Evolutionary conservation across 169 alveolate species (phyloP).

Genomic region (Eimeria acervulina): DNA sequence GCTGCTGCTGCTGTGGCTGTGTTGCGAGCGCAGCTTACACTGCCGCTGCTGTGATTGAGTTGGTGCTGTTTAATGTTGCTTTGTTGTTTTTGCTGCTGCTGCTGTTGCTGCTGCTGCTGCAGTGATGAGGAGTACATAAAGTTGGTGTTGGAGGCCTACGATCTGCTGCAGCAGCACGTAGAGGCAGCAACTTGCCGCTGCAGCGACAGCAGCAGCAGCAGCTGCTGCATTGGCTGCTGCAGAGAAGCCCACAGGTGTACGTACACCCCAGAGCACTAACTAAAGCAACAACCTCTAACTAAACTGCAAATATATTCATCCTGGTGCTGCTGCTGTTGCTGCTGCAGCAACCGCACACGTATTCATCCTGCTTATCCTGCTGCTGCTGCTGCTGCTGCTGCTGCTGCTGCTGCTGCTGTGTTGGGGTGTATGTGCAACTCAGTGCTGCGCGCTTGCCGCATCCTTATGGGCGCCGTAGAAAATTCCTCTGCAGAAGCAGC

Average conservation of each 20-base stretch:
- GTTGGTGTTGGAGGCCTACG: constrained; percentile 14
- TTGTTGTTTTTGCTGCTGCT: background rate
- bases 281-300: background rate
- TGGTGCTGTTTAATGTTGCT: background rate
- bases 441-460: constrained; percentile 37
- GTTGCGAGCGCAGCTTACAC: too few species aligned
- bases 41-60: too few species aligned
- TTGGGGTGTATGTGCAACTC: constrained; percentile 6
- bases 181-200: constrained; percentile 36
- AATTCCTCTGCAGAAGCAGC: background rate
- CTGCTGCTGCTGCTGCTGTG: constrained; percentile 44
- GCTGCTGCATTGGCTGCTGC: constrained; percentile 39
- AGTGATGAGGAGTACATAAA: constrained; percentile 16
- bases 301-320: too few species aligned
- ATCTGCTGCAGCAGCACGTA: constrained; percentile 44
- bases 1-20: too few species aligned
- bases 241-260: constrained; percentile 10
- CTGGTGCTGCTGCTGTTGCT: background rate
- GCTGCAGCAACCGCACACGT: background rate
- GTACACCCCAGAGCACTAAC: background rate
- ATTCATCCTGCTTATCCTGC: background rate
- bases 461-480: background rate
- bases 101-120: constrained; percentile 53
- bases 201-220: constrained; percentile 40
- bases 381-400: background rate